Conservation (phyloP, 352 stramenopile species). For the Thalassiosira allenii region DNA sequence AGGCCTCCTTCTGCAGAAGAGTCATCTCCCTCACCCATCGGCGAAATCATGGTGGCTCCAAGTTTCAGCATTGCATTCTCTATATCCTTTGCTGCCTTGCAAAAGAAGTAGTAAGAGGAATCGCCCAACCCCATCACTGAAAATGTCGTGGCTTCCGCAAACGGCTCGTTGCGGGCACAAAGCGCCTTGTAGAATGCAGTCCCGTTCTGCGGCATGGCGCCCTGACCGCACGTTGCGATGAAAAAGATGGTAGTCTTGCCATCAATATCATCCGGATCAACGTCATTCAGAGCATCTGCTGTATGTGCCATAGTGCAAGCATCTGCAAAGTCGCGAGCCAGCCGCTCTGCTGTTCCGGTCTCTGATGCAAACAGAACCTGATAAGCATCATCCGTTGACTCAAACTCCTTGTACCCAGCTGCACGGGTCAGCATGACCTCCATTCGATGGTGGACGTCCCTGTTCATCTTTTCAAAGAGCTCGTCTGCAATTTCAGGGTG, state of each 20-base stretch:
- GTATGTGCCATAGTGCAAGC: constrained; percentile 62
- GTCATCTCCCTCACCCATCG: constrained; percentile 70
- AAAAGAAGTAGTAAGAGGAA: constrained; percentile 79
- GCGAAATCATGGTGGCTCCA: constrained; percentile 58
- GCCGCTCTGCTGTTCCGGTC: constrained; percentile 59
- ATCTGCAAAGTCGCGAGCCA: constrained; percentile 75
- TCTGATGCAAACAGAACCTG: constrained; percentile 75
- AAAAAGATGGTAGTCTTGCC: constrained; percentile 74
- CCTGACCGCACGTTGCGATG: constrained; percentile 74
- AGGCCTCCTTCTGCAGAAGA: constrained; percentile 62
- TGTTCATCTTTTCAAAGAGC: constrained; percentile 79
- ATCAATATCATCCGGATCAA: constrained; percentile 70
- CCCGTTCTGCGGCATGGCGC: constrained; percentile 71
- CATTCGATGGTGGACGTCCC: constrained; percentile 88
- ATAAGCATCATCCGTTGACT: constrained; percentile 62
- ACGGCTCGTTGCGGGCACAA: constrained; percentile 57
- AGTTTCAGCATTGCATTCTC: constrained; percentile 65
- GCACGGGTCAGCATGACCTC: constrained; percentile 83
- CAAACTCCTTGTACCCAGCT: constrained; percentile 73
- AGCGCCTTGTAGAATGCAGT: constrained; percentile 65
- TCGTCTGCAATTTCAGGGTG: constrained; percentile 83
- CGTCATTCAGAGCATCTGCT: constrained; percentile 70
- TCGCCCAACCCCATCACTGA: constrained; percentile 71
- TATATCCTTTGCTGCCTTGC: constrained; percentile 70
- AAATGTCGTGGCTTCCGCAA: constrained; percentile 67